Percentiles rank a stretch among this genome's conserved stretches.
Conservation (phyloP, 805 yeast species). For the Saturnispora gosingensis region DNA sequence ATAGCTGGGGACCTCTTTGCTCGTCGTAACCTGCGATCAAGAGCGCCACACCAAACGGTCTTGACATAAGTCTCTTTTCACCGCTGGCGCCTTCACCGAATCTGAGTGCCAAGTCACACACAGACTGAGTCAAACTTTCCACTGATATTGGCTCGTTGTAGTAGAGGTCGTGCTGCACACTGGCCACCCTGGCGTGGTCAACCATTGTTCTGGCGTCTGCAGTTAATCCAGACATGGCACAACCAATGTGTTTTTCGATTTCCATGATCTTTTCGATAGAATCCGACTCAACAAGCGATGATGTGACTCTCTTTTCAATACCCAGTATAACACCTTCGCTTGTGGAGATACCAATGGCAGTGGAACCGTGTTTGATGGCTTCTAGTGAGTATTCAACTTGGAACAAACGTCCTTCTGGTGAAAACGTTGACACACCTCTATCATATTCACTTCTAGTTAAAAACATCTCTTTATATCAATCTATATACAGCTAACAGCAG, state of each 20-base stretch:
- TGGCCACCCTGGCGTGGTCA: conserved; percentile 90
- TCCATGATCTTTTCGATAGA: conserved; percentile 95
- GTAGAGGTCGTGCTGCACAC: conserved; percentile 79
- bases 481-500: too few relatives aligned
- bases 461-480: conserved; percentile 37
- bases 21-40: conserved; percentile 90
- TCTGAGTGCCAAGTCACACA: conserved; percentile 91
- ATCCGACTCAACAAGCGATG: conserved; percentile 80
- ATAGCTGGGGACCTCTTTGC: conserved; percentile 90
- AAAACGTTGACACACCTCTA: conserved; percentile 96
- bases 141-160: conserved; percentile 90
- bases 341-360: conserved; percentile 95
- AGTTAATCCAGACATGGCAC: conserved; percentile 98
- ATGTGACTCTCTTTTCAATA: conserved; percentile 94
- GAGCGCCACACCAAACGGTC: conserved; percentile 98
- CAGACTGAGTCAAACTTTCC: conserved; percentile 90
- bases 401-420: conserved; percentile 97
- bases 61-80: conserved; percentile 89
- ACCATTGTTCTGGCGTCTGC: conserved; percentile 99
- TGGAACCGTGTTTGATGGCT: conserved; percentile 94
- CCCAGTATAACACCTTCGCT: conserved; percentile 94
- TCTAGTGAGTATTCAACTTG: conserved; percentile 97
- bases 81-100: conserved; percentile 97
- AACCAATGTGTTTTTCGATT: conserved; percentile 87
- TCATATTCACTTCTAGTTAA: conserved; percentile 99